Evolutionary conservation across 257 asterid genomes (phyloP).

Genomic region (Petunia axillaris): DNA sequence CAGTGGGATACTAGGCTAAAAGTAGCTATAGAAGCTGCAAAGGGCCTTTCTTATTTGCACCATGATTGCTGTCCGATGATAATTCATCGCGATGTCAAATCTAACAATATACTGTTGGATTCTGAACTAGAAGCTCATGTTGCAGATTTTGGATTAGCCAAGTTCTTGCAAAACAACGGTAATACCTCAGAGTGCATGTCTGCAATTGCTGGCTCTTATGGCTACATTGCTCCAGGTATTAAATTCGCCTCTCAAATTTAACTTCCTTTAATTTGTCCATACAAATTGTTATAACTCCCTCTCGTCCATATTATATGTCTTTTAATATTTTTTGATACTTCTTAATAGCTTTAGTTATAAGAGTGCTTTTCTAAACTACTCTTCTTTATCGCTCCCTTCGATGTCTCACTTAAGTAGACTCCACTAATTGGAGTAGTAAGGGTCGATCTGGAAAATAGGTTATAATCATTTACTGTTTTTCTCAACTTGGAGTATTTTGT

Average conservation of each 20-base stretch:
- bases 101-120: constrained; percentile 45
- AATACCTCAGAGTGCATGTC: constrained; percentile 48
- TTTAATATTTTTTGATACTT: too few species aligned
- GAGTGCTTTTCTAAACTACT: not conserved
- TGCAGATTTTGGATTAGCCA: constrained; percentile 48
- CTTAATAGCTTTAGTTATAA: too few species aligned
- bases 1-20: constrained; percentile 47
- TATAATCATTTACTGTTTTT: too few species aligned
- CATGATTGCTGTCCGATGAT: constrained; percentile 50
- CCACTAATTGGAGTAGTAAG: not conserved
- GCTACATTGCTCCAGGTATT: constrained; percentile 57
- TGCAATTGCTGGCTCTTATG: constrained; percentile 52
- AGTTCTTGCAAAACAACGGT: constrained; percentile 40
- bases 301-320: not conserved
- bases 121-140: constrained; percentile 48
- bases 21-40: constrained; percentile 45
- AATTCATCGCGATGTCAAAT: constrained; percentile 46
- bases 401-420: not conserved
- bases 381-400: not conserved
- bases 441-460: not conserved
- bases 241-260: not conserved
- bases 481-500: not conserved
- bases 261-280: not conserved
- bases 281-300: not conserved
- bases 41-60: constrained; percentile 48